Percentiles rank a stretch among this genome's conserved stretches.
Conservation (phyloP, 202 grass and related monocot genomes). For the Setaria italica region DNA sequence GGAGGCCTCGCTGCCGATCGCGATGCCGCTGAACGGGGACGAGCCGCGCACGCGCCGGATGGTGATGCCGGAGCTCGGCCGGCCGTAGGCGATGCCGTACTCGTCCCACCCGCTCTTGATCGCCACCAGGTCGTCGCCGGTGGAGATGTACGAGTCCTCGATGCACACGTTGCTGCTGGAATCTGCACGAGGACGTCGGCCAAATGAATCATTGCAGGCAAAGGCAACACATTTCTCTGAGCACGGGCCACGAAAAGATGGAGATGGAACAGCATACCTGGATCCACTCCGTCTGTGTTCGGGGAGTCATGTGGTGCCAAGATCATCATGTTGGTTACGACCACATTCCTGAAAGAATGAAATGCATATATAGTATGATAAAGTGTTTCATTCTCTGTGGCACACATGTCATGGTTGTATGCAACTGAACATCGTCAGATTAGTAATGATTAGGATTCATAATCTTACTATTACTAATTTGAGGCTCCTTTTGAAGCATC, state of each 20-base stretch:
- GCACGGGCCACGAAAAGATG: neutral
- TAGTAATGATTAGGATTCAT: neutral
- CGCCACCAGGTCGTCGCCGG: conserved; percentile 72
- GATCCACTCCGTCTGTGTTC: conserved; percentile 88
- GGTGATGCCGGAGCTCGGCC: conserved; percentile 67
- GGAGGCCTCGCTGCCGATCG: conserved; percentile 81
- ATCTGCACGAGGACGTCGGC: conserved; percentile 39
- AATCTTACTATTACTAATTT: neutral
- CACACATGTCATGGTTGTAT: neutral
- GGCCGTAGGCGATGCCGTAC: conserved; percentile 77
- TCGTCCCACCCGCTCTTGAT: conserved; percentile 96
- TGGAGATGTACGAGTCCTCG: conserved; percentile 83
- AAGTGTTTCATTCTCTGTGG: neutral
- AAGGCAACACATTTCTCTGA: neutral
- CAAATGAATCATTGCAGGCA: neutral
- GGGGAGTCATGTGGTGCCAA: conserved; percentile 78
- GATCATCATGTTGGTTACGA: conserved; percentile 71
- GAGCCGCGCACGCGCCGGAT: conserved; percentile 66
- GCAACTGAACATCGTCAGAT: neutral
- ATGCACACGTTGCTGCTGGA: conserved; percentile 85
- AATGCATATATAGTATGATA: neutral
- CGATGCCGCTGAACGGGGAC: conserved; percentile 73
- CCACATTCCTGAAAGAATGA: conserved; percentile 66
- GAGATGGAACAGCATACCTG: conserved; percentile 48
- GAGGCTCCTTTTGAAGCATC: too few relatives aligned